Base-by-base conservation (phyloP, 2,329 filamentous ascomycete genomes). In the Trichoderma atroviride region DNA sequence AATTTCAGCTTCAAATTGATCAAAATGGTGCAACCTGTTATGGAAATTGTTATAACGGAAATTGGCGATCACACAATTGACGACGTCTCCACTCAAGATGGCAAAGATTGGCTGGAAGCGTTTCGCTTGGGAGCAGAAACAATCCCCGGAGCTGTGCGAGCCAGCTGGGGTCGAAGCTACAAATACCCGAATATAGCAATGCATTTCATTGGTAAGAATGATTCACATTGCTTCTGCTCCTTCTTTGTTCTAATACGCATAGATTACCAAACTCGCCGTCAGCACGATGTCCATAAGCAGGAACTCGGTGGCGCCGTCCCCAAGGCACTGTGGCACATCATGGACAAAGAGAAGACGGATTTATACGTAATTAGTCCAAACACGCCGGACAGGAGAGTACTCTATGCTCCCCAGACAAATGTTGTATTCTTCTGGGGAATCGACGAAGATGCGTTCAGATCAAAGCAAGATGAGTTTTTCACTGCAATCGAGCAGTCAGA, bases 391-490 rank as follows among this genome's bases (percentile, higher is more conserved):
- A 22, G 56, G 22, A 59, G n/a, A 35, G 24, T 59, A 14, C 56
- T 59, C 33, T 59, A 59, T 27, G 56, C 56, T 4, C 56, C 56
- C 4, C 56, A 59, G n/a, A 59, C 56, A 4, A 59, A 59, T 40
- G 56, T 59, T 4, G 56, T 59, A 13, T 59, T 59, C 16, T 59
- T 59, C 22, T 59, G 56, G 56, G 33, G 56, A 14, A 59, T 59
- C 56, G 56, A 59, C 9, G 56, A 59, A 27, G 56, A 59, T 13
- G 56, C 56, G 9, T 59, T 59, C 56, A 40, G 56, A 59, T 22
- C 56, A 33, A 59, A 59, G 31, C 56, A 59, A 2, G 56, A 59
- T 40, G 56, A 59, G 19, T 59, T 59, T n/a, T 59, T 59, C 27
- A 59, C 31, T 19, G 56, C 56, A 2, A 59, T 59, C 33, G 50